These are phyloP conservation scores for Diplodia sapinea DNA, from an alignment of 2,329 filamentous ascomycete species.

Conservation along the genomic window DNA sequence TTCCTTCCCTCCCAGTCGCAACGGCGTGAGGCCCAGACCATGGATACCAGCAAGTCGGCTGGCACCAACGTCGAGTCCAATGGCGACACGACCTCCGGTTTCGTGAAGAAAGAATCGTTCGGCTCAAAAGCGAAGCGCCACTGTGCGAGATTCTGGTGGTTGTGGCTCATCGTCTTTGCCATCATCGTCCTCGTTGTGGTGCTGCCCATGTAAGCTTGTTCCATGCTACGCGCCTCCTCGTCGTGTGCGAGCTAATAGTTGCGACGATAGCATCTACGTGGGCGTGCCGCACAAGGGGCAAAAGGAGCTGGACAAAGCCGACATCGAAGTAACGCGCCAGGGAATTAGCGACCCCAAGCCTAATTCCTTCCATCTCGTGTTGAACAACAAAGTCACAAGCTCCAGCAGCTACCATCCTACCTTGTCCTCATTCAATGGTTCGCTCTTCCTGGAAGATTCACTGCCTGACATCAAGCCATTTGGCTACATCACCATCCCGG, in stretches of 20 bases:
- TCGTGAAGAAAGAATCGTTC: slow-evolving; percentile 25
- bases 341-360: slow-evolving; percentile 58
- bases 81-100: slow-evolving; percentile 11
- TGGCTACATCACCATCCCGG: slow-evolving; percentile 54
- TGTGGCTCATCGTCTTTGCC: slow-evolving; percentile 60
- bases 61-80: slow-evolving; percentile 4
- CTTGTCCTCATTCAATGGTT: slow-evolving; percentile 60
- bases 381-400: slow-evolving; percentile 56
- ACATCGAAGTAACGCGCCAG: slow-evolving; percentile 58
- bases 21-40: background rate
- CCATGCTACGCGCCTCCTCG: background rate
- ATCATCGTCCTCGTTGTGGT: slow-evolving; percentile 62
- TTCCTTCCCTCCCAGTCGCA: background rate
- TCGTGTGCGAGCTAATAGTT: slow-evolving; percentile 1
- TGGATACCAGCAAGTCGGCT: slow-evolving; percentile 4
- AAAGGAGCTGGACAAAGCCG: slow-evolving; percentile 58
- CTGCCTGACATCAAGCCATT: slow-evolving; percentile 47
- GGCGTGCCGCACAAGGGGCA: slow-evolving; percentile 65
- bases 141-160: slow-evolving; percentile 62
- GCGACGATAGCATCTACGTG: slow-evolving; percentile 58
- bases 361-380: slow-evolving; percentile 55
- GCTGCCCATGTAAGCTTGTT: slow-evolving; percentile 63
- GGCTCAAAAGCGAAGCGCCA: slow-evolving; percentile 35
- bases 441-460: slow-evolving; percentile 54
- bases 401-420: slow-evolving; percentile 60